Conservation (phyloP, 2,329 filamentous ascomycete species). For the Monosporascus ibericus region DNA sequence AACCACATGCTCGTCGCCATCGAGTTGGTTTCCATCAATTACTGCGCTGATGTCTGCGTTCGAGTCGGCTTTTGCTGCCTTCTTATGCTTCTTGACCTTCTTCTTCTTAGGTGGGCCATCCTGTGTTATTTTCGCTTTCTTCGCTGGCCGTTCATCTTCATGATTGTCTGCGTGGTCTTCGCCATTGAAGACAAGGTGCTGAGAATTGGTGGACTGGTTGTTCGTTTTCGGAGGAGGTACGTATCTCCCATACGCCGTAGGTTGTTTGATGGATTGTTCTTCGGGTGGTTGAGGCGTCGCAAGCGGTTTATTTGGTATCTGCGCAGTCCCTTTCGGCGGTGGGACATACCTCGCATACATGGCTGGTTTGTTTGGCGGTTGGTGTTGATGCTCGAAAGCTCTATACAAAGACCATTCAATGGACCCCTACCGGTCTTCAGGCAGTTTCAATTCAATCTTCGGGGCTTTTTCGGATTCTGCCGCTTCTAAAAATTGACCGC, state of each 20-base stretch:
- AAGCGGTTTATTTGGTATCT: constrained; percentile 1
- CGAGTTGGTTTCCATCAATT: background rate
- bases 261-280: constrained; percentile 8
- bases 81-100: constrained; percentile 26
- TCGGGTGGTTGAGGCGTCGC: constrained; percentile 3
- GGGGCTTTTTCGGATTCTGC: constrained; percentile 14
- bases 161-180: constrained; percentile 7
- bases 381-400: background rate
- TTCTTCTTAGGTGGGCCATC: constrained; percentile 23
- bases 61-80: background rate
- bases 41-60: background rate
- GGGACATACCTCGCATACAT: constrained; percentile 40
- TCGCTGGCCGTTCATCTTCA: constrained; percentile 23
- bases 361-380: background rate
- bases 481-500: constrained; percentile 21
- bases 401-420: background rate
- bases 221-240: constrained; percentile 27
- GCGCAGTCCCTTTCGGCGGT: constrained; percentile 9
- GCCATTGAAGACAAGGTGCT: constrained; percentile 15
- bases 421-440: too few species aligned
- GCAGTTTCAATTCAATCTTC: background rate
- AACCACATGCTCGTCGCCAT: constrained; percentile 1
- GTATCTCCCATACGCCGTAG: constrained; percentile 29
- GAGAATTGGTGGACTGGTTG: constrained; percentile 7
- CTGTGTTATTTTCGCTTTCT: constrained; percentile 29